phyloP scores from a whole-genome alignment of 2,329 filamentous ascomycete genomes.

The Zarea fungicola region DNA sequence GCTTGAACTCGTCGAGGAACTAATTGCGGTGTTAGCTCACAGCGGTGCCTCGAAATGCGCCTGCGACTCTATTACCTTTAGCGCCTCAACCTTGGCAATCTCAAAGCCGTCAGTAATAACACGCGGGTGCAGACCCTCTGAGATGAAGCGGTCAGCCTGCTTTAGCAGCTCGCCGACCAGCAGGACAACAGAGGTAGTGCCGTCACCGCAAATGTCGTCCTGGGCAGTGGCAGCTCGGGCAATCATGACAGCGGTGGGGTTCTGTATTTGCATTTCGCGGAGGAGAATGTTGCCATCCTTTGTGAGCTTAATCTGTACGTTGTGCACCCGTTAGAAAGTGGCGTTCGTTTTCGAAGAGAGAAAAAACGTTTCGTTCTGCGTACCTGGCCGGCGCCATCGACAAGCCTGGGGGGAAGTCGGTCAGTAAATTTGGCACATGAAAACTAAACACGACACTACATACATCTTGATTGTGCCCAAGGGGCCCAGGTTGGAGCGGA shows the following conservation, averaged over 20 bases:
- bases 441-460: constrained; percentile 8
- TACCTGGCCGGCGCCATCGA: constrained; percentile 66
- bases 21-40: constrained; percentile 29
- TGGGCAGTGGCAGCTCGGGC: constrained; percentile 86
- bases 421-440: constrained; percentile 21
- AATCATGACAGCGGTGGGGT: constrained; percentile 89
- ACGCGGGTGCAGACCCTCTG: constrained; percentile 91
- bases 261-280: constrained; percentile 89
- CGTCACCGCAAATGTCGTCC: constrained; percentile 97
- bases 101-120: constrained; percentile 98
- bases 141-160: constrained; percentile 94
- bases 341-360: constrained; percentile 17
- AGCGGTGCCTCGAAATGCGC: constrained; percentile 3
- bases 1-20: constrained; percentile 94
- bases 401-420: constrained; percentile 43
- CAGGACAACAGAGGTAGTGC: constrained; percentile 93
- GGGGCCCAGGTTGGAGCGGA: constrained; percentile 93
- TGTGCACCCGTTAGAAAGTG: constrained; percentile 12
- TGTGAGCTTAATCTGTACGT: constrained; percentile 84
- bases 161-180: constrained; percentile 95
- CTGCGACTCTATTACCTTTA: constrained; percentile 56
- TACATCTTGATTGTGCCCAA: constrained; percentile 96
- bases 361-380: constrained; percentile 24
- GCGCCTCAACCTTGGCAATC: constrained; percentile 85
- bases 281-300: constrained; percentile 92